These are phyloP conservation scores for Arthrobotrys iridis DNA, from an alignment of 2,329 filamentous ascomycete species.

Conservation along the genomic window DNA sequence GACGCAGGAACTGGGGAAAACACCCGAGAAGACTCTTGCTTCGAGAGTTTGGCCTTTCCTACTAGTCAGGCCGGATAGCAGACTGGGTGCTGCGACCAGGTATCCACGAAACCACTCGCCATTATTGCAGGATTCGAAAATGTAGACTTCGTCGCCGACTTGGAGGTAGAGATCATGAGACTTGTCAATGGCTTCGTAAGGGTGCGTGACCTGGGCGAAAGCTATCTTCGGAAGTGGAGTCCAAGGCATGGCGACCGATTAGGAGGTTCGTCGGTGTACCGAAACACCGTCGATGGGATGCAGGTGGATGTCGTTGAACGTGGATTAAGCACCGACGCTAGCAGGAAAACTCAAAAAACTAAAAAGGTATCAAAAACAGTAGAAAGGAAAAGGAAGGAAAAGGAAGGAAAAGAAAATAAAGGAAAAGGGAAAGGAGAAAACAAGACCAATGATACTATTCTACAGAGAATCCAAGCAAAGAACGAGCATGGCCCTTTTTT, in stretches of 20 bases:
- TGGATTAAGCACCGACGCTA: slow-evolving; percentile 10
- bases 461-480: slow-evolving; percentile 46
- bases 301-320: background rate
- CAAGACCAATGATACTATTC: slow-evolving; percentile 15
- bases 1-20: slow-evolving; percentile 93
- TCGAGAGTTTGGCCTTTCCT: slow-evolving; percentile 92
- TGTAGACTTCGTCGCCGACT: slow-evolving; percentile 97
- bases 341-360: slow-evolving; percentile 1
- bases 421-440: slow-evolving; percentile 1
- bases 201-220: slow-evolving; percentile 95
- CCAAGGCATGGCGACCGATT: slow-evolving; percentile 79
- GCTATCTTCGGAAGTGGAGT: slow-evolving; percentile 95
- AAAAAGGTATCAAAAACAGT: background rate
- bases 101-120: slow-evolving; percentile 95
- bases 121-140: slow-evolving; percentile 87
- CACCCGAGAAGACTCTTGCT: slow-evolving; percentile 96
- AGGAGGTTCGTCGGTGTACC: slow-evolving; percentile 15
- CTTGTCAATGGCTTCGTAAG: slow-evolving; percentile 84
- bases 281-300: slow-evolving; percentile 11
- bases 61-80: slow-evolving; percentile 89
- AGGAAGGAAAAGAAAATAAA: background rate
- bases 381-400: slow-evolving; percentile 2
- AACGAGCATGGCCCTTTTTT: slow-evolving; percentile 35
- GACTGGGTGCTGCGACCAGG: slow-evolving; percentile 88
- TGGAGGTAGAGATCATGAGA: slow-evolving; percentile 89